A percentile compares a stretch with the other conserved stretches of the same genome.
Evolutionary conservation across 768 basidiomycete genomes (phyloP).

Genomic region (Candolleomyces aberdarensis): DNA sequence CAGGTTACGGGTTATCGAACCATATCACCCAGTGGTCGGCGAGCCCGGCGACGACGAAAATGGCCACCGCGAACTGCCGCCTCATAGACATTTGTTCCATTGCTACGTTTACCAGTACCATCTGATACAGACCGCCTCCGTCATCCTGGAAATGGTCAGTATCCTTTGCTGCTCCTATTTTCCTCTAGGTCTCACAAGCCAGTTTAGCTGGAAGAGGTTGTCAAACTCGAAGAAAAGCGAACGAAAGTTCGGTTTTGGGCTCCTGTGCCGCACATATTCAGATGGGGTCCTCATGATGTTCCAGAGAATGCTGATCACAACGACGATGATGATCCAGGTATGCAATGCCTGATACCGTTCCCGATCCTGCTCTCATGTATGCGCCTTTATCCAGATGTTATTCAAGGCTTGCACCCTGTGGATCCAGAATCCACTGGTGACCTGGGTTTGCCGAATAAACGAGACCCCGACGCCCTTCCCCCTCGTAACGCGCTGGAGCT

Average conservation of each 20-base stretch:
- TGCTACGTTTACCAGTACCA: slow-evolving; percentile 73
- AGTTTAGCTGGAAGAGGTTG: slow-evolving; percentile 56
- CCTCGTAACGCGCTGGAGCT: slow-evolving; percentile 58
- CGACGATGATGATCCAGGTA: slow-evolving; percentile 75
- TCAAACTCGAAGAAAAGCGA: slow-evolving; percentile 50
- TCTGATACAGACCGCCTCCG: slow-evolving; percentile 35
- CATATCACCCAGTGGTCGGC: slow-evolving; percentile 51
- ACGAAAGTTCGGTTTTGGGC: slow-evolving; percentile 51
- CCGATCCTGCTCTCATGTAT: neutral
- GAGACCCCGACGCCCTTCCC: slow-evolving; percentile 76
- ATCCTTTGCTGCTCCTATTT: neutral
- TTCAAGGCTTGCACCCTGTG: slow-evolving; percentile 51
- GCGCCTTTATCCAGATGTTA: slow-evolving; percentile 28
- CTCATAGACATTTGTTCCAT: slow-evolving; percentile 70
- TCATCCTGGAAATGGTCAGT: slow-evolving; percentile 41
- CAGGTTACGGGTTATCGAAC: slow-evolving; percentile 54
- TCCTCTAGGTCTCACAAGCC: neutral
- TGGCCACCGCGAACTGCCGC: slow-evolving; percentile 36
- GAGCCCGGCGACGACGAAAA: slow-evolving; percentile 21
- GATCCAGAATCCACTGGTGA: slow-evolving; percentile 32
- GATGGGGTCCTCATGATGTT: slow-evolving; percentile 44
- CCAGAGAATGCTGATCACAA: slow-evolving; percentile 40
- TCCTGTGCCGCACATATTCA: slow-evolving; percentile 41
- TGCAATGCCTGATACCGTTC: neutral
- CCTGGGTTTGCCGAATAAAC: slow-evolving; percentile 50